Conservation (phyloP, 225 moss, liverwort and hornwort genomes). For the Antitrichia curtipendula region DNA sequence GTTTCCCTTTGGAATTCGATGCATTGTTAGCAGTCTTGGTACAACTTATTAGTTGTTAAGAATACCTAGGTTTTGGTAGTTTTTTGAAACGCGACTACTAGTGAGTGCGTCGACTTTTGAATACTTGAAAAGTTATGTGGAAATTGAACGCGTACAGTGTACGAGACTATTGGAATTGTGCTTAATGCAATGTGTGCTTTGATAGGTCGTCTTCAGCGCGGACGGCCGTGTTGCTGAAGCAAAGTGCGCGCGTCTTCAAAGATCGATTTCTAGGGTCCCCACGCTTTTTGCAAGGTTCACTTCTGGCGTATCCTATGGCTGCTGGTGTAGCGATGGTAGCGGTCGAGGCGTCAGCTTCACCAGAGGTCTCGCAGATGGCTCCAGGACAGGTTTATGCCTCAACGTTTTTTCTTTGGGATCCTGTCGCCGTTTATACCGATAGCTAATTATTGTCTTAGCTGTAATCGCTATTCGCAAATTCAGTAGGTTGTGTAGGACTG, state of each 20-base stretch:
- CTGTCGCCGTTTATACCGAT: not conserved
- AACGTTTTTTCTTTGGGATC: not conserved
- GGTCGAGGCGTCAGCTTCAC: constrained; percentile 18
- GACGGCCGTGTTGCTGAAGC: constrained; percentile 11
- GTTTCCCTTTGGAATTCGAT: not conserved
- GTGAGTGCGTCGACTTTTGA: not conserved
- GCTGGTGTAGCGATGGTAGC: constrained; percentile 26
- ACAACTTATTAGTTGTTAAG: not conserved
- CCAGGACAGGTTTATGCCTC: constrained; percentile 15
- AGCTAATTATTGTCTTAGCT: not conserved
- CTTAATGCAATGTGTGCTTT: not conserved
- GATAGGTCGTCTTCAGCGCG: constrained; percentile 6
- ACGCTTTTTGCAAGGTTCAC: constrained; percentile 9
- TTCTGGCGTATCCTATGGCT: constrained; percentile 17
- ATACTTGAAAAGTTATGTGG: not conserved
- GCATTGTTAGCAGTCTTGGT: not conserved
- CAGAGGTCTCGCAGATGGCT: constrained; percentile 30
- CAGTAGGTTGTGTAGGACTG: not conserved
- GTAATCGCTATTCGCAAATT: not conserved
- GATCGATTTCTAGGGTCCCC: constrained; percentile 16
- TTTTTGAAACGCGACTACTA: not conserved
- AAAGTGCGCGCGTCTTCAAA: constrained; percentile 15
- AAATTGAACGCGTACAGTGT: not conserved
- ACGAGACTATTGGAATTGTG: not conserved
- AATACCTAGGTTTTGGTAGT: not conserved